A percentile compares a stretch with the other conserved stretches of the same genome.
Evolutionary conservation across 495 filamentous ascomycete species (phyloP).

Genomic region (Penicillium canariense): DNA sequence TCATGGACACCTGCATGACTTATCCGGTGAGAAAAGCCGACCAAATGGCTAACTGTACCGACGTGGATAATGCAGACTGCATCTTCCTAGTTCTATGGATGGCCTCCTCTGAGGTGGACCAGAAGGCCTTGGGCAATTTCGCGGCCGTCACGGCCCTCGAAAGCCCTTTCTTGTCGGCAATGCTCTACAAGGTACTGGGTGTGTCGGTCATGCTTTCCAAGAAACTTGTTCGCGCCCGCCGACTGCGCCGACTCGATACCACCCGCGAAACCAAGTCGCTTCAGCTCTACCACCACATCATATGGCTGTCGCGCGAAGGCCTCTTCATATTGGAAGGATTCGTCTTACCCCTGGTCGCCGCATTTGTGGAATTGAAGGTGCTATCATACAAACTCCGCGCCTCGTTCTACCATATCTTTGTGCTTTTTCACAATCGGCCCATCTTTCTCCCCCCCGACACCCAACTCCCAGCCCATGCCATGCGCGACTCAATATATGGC

Average conservation of each 20-base stretch:
- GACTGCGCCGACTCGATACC: slow-evolving; percentile 78
- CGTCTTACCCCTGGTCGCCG: slow-evolving; percentile 73
- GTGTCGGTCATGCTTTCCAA: slow-evolving; percentile 84
- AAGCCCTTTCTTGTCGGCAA: slow-evolving; percentile 72
- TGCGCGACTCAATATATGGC: slow-evolving; percentile 31
- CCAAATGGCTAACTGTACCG: slow-evolving; percentile 21
- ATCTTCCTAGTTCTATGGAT: slow-evolving; percentile 54
- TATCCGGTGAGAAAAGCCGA: not conserved
- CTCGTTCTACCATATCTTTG: slow-evolving; percentile 94
- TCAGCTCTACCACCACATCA: slow-evolving; percentile 82
- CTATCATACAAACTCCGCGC: slow-evolving; percentile 88
- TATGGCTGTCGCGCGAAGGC: slow-evolving; percentile 94
- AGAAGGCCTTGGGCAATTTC: slow-evolving; percentile 89
- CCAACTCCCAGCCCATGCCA: slow-evolving; percentile 27
- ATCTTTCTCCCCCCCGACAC: slow-evolving; percentile 49
- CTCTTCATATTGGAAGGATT: slow-evolving; percentile 81
- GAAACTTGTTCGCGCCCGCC: slow-evolving; percentile 78
- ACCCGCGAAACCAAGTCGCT: slow-evolving; percentile 77
- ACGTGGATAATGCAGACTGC: slow-evolving; percentile 17
- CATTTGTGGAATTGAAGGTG: slow-evolving; percentile 75
- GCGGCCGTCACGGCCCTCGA: slow-evolving; percentile 69
- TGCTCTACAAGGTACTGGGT: slow-evolving; percentile 86
- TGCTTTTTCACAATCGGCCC: slow-evolving; percentile 86
- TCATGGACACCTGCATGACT: not conserved
- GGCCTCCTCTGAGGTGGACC: slow-evolving; percentile 95